Evolutionary conservation across 2,329 filamentous ascomycete species (phyloP).

Genomic region (Metarhizium album): DNA sequence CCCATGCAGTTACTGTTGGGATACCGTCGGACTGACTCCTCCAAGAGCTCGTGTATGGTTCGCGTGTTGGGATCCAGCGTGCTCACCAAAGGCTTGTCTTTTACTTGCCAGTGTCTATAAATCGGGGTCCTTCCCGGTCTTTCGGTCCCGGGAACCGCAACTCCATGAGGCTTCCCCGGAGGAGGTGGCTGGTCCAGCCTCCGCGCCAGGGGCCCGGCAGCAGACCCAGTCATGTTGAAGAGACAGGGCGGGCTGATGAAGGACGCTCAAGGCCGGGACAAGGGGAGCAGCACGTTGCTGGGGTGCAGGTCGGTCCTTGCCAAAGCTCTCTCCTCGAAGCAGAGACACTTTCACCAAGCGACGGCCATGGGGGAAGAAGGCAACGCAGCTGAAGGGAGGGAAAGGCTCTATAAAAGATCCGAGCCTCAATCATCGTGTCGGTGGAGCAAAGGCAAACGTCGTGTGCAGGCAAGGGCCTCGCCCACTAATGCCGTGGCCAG

Average conservation of each 20-base stretch:
- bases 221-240: not conserved
- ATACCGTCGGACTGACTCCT: conserved; percentile 49
- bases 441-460: not conserved
- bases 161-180: conserved; percentile 64
- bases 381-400: too few relatives aligned
- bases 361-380: too few relatives aligned
- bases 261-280: too few relatives aligned
- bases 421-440: not conserved
- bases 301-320: too few relatives aligned
- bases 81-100: conserved; percentile 58
- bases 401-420: too few relatives aligned
- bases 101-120: conserved; percentile 75
- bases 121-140: conserved; percentile 59
- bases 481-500: not conserved
- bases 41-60: conserved; percentile 74
- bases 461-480: not conserved
- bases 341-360: too few relatives aligned
- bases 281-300: too few relatives aligned
- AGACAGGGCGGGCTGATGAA: not conserved
- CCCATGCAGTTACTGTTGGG: conserved; percentile 68
- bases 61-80: conserved; percentile 59
- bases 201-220: conserved; percentile 12
- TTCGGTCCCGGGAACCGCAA: conserved; percentile 65
- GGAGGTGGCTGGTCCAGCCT: conserved; percentile 56
- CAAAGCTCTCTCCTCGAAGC: too few relatives aligned